A percentile compares a stretch with the other conserved stretches of the same genome.
Evolutionary conservation across 768 basidiomycete species (phyloP).

Genomic region (Hebeloma cylindrosporum): DNA sequence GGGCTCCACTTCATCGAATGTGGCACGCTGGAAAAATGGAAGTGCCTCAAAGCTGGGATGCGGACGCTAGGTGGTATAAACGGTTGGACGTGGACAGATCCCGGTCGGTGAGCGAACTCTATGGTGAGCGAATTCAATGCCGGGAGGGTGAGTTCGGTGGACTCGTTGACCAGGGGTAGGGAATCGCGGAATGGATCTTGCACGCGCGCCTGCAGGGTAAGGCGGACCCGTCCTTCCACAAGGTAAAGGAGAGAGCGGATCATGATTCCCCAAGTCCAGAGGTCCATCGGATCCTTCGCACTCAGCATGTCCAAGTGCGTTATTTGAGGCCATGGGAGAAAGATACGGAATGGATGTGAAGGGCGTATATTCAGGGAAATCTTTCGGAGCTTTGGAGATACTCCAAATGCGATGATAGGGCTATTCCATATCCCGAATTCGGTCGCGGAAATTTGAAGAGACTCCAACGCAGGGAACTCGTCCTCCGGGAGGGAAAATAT

Average conservation of each 20-base stretch:
- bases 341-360: neutral
- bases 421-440: neutral
- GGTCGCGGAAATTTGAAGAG: neutral
- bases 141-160: neutral
- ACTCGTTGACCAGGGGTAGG: neutral
- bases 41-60: neutral
- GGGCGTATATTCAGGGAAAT: neutral
- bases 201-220: neutral
- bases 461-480: neutral
- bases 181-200: neutral
- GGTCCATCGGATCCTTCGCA: neutral
- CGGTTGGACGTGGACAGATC: neutral
- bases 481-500: neutral
- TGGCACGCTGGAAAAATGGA: conserved; percentile 1
- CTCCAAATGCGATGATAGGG: neutral
- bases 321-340: neutral
- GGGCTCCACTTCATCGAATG: neutral
- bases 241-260: neutral
- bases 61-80: neutral
- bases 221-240: neutral
- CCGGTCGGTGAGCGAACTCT: neutral
- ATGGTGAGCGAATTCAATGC: neutral
- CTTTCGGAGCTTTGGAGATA: neutral
- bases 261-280: neutral
- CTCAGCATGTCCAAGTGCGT: conserved; percentile 2